Conservation (phyloP, 2,329 filamentous ascomycete species). For the Phaeosphaeria sp. region DNA sequence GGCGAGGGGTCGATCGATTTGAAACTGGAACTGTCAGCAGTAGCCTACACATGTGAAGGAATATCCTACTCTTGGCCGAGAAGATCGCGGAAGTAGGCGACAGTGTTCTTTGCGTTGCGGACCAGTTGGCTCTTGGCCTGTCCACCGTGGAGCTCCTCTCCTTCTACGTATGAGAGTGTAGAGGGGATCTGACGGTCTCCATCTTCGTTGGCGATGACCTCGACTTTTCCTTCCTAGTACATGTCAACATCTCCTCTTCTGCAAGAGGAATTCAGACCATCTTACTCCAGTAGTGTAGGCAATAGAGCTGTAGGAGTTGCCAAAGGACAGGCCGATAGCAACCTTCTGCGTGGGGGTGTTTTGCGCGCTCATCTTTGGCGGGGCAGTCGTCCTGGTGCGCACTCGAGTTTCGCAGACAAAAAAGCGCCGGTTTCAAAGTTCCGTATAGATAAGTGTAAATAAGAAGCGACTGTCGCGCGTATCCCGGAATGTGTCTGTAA, state of each 20-base stretch:
- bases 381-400: slow-evolving; percentile 6
- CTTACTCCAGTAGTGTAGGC: slow-evolving; percentile 76
- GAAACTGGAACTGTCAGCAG: slow-evolving; percentile 62
- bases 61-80: slow-evolving; percentile 82
- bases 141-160: slow-evolving; percentile 94
- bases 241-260: slow-evolving; percentile 12
- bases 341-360: slow-evolving; percentile 60
- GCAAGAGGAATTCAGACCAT: not conserved
- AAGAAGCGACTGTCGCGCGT: not conserved
- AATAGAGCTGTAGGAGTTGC: slow-evolving; percentile 98
- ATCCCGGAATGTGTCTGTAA: not conserved
- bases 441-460: not conserved
- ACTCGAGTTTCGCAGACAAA: not conserved
- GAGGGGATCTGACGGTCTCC: slow-evolving; percentile 98
- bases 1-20: slow-evolving; percentile 96
- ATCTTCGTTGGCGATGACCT: slow-evolving; percentile 99
- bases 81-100: slow-evolving; percentile 96
- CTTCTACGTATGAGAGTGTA: slow-evolving; percentile 90
- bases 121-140: slow-evolving; percentile 95
- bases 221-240: slow-evolving; percentile 81
- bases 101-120: slow-evolving; percentile 89
- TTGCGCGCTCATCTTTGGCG: slow-evolving; percentile 57
- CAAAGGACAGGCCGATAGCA: slow-evolving; percentile 95
- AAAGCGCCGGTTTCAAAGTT: not conserved
- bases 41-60: not conserved